Conservation (phyloP, 805 yeast species). For the Lipomyces orientalis region DNA sequence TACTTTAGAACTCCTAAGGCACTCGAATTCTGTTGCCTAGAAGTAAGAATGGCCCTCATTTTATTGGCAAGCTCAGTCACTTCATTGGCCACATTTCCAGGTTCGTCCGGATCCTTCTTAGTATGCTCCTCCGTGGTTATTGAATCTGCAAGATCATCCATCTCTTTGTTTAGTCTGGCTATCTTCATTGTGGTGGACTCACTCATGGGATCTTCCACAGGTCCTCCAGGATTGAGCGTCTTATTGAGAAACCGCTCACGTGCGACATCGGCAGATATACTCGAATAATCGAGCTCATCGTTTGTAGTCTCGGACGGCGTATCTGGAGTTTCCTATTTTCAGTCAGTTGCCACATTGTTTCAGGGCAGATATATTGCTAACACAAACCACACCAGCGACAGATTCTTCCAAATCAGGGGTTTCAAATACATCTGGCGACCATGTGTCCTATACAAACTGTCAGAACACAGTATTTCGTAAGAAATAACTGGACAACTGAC, state of each 20-base stretch:
- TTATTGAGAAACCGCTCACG: slow-evolving; percentile 30
- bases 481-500: slow-evolving; percentile 10
- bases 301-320: slow-evolving; percentile 11
- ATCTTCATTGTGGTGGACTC: slow-evolving; percentile 27
- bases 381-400: not conserved
- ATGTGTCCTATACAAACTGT: slow-evolving; percentile 28
- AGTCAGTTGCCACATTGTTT: not conserved
- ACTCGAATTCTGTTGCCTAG: not conserved
- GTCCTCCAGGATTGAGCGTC: not conserved
- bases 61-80: not conserved
- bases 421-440: slow-evolving; percentile 36
- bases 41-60: not conserved
- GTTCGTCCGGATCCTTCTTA: not conserved
- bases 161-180: slow-evolving; percentile 21
- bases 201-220: slow-evolving; percentile 2
- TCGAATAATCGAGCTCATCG: slow-evolving; percentile 31
- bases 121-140: not conserved
- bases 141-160: slow-evolving; percentile 21
- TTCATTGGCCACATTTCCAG: slow-evolving; percentile 1
- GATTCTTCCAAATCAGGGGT: slow-evolving; percentile 26
- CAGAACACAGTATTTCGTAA: not conserved
- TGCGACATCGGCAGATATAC: slow-evolving; percentile 31
- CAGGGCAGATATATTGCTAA: not conserved
- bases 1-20: not conserved
- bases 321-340: not conserved